Evolutionary conservation across 2,329 filamentous ascomycete genomes (phyloP).

Genomic region (Diaporthe nobilis): DNA sequence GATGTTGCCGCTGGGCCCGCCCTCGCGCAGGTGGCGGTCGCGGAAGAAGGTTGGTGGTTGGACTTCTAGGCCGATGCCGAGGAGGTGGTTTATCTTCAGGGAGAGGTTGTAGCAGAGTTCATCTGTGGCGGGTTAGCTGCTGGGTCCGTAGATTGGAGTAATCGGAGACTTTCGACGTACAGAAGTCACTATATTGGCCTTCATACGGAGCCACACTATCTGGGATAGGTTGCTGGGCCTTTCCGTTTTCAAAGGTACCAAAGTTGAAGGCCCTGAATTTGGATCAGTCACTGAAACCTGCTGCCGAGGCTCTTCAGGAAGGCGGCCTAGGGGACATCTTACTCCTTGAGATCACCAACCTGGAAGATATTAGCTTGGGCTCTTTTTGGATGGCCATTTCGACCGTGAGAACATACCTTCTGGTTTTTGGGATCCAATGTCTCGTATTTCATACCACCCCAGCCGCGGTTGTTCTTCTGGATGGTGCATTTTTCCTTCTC

Average conservation of each 20-base stretch:
- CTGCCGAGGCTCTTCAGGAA: background rate
- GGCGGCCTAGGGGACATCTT: conserved; percentile 44
- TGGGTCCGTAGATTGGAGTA: too few relatives aligned
- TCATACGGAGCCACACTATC: conserved; percentile 71
- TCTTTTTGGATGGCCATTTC: background rate
- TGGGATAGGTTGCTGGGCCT: conserved; percentile 84
- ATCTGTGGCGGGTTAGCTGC: conserved; percentile 8
- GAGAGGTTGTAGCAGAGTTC: conserved; percentile 41
- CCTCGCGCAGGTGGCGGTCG: conserved; percentile 61
- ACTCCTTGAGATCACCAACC: conserved; percentile 93
- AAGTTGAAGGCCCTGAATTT: conserved; percentile 87
- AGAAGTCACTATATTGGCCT: conserved; percentile 77
- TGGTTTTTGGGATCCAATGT: conserved; percentile 88
- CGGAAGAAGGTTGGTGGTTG: conserved; percentile 68
- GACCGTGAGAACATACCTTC: conserved; percentile 66
- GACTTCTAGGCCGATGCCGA: conserved; percentile 82
- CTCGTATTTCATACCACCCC: conserved; percentile 90
- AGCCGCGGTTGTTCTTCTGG: conserved; percentile 86
- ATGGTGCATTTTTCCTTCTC: conserved; percentile 85
- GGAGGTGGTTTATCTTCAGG: conserved; percentile 73
- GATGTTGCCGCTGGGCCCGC: conserved; percentile 68
- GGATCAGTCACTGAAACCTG: conserved; percentile 9
- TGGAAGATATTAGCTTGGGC: conserved; percentile 51
- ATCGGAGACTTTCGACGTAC: conserved; percentile 67
- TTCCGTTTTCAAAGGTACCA: conserved; percentile 78